Evolutionary conservation across 257 asterid species (phyloP), one percentile per base, ranked within the genome.

Genomic region (Rubia yunnanensis): DNA sequence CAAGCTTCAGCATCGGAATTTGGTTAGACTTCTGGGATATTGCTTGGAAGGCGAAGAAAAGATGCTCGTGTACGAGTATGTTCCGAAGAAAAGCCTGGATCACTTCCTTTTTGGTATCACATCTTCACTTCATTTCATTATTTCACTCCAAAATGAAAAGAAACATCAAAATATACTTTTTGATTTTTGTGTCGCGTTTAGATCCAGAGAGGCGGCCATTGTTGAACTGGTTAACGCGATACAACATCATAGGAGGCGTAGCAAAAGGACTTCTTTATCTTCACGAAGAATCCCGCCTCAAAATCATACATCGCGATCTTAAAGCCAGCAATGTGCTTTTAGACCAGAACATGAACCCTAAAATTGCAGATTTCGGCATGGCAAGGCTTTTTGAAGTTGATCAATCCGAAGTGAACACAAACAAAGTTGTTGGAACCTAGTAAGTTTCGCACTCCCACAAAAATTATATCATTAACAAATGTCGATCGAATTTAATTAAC

Each of bases 291-390:
- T 73, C 69, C n/a, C 81, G 63, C 6, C 22, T 70, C 23, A 62
- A 36, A 58, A 69, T 77, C 20, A 64, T 76, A 7, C 77, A 76
- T 17, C 72, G 74, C 0, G 73, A 72, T 76, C 77, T 72, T 32
- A 76, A 77, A 72, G 67, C 73, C 7, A 72, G 70, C 34, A 72
- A 77, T 53, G 35, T 72, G 15, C 31, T 77, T 7, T 31, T 73
- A 54, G 81, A 77, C 36, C 31, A 14, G 13, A 50, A 70, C 28
- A 65, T 77, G 76, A 73, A 73, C 10, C 68, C 81, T 3, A 77
- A 77, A n/a, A 70, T 70, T 53, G 65, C 78, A 34, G 78, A 77
- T 63, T 77, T 73, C 66, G 76, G 78, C 2, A 54, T 70, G 68
- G 78, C 78, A 27, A 53, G 65, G 9, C 34, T 69, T 31, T 62